Conservation (phyloP, 192 early-diverging fungal species). For the Coemansia asiatica region DNA sequence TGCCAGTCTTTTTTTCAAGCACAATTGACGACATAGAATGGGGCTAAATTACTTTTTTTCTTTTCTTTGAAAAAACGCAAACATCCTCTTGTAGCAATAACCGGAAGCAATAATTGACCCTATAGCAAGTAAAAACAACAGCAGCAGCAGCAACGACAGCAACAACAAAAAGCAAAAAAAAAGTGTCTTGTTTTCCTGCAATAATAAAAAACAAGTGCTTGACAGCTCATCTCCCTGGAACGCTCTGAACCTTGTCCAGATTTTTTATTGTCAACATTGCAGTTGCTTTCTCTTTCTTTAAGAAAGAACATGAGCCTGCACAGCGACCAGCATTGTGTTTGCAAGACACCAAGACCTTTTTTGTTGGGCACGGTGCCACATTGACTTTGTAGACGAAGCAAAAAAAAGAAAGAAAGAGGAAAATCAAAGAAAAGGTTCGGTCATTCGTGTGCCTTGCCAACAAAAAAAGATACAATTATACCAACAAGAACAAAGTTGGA, state of each 20-base stretch:
- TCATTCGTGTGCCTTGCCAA: neutral
- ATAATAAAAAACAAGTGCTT: neutral
- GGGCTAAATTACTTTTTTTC: too few species aligned
- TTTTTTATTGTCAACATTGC: neutral
- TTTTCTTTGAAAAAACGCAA: too few species aligned
- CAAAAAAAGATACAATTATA: neutral
- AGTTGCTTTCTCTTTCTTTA: neutral
- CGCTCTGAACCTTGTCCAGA: neutral
- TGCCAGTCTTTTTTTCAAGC: neutral
- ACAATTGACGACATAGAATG: neutral
- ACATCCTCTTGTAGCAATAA: too few species aligned
- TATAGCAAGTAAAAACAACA: neutral
- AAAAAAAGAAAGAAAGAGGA: neutral
- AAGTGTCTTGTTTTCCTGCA: neutral
- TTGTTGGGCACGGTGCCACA: neutral
- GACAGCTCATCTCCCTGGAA: neutral
- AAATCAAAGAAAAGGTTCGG: neutral
- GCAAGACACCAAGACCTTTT: neutral
- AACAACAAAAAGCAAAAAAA: neutral
- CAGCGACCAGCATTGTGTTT: neutral
- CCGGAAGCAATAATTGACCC: too few species aligned
- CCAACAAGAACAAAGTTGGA: neutral
- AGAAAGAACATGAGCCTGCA: neutral
- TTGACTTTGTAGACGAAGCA: neutral
- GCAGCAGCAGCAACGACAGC: neutral